These are phyloP conservation scores for Colletotrichum chlorophyti DNA, from an alignment of 2,329 filamentous ascomycete species.

Conservation along the genomic window DNA sequence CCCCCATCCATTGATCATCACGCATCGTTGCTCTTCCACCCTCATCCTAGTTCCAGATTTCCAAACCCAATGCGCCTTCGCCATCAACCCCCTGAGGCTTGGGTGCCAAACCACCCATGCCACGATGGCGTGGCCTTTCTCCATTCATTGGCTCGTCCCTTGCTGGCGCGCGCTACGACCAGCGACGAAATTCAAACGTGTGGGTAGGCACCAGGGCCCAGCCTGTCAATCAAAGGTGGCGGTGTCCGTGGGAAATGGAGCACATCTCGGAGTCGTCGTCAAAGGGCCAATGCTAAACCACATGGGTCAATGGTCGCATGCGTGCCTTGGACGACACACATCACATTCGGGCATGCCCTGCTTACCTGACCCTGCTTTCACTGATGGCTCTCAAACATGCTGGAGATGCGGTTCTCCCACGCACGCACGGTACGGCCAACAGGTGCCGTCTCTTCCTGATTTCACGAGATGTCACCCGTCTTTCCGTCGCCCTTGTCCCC, in stretches of 20 bases:
- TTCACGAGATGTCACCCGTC: too few relatives aligned
- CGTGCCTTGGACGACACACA: too few relatives aligned
- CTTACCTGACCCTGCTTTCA: conserved; percentile 4
- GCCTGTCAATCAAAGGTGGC: conserved; percentile 26
- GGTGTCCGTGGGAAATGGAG: conserved; percentile 24
- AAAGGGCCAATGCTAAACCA: not conserved
- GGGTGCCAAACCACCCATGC: conserved; percentile 19
- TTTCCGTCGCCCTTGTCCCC: not conserved
- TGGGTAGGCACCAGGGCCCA: conserved; percentile 22
- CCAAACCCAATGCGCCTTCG: conserved; percentile 4
- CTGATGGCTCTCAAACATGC: conserved; percentile 28
- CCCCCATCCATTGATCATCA: not conserved
- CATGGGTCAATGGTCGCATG: too few relatives aligned
- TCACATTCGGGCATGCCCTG: too few relatives aligned
- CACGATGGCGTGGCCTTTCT: conserved; percentile 20
- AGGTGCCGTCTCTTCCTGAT: not conserved
- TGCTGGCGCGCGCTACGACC: conserved; percentile 23
- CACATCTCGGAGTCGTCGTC: conserved; percentile 2
- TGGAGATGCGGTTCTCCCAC: conserved; percentile 23
- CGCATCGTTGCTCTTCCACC: not conserved
- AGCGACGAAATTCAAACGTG: conserved; percentile 22
- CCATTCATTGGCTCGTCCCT: conserved; percentile 14
- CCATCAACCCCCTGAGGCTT: conserved; percentile 13
- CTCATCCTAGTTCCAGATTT: conserved; percentile 9
- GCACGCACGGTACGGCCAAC: conserved; percentile 17